Evolutionary conservation across 2,329 filamentous ascomycete genomes (phyloP).

Genomic region (Fusarium solani-melongenae): DNA sequence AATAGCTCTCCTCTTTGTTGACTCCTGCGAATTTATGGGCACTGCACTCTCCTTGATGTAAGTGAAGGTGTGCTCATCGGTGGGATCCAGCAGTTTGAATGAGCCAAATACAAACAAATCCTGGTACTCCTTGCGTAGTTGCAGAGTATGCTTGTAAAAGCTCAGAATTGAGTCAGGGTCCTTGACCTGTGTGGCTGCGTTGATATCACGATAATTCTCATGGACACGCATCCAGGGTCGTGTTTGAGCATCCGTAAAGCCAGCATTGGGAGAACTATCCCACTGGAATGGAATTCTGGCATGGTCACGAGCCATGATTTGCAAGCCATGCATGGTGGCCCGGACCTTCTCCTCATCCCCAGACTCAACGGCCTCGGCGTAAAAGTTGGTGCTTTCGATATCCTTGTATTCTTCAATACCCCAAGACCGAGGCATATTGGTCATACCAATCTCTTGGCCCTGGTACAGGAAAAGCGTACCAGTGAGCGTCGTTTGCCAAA

Average conservation of each 20-base stretch:
- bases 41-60: slow-evolving; percentile 57
- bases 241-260: slow-evolving; percentile 61
- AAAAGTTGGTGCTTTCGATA: slow-evolving; percentile 65
- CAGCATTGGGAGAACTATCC: slow-evolving; percentile 66
- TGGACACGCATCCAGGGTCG: slow-evolving; percentile 77
- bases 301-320: slow-evolving; percentile 71
- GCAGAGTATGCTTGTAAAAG: slow-evolving; percentile 68
- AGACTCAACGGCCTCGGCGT: slow-evolving; percentile 55
- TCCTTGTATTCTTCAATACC: slow-evolving; percentile 64
- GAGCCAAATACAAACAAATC: slow-evolving; percentile 72
- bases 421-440: slow-evolving; percentile 64
- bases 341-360: slow-evolving; percentile 51
- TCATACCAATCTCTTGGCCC: slow-evolving; percentile 72
- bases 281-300: slow-evolving; percentile 75
- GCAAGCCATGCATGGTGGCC: slow-evolving; percentile 63
- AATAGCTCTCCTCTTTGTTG: slow-evolving; percentile 47
- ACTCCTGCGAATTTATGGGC: slow-evolving; percentile 16
- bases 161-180: slow-evolving; percentile 63
- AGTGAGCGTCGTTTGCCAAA: slow-evolving; percentile 60
- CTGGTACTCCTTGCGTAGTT: slow-evolving; percentile 63
- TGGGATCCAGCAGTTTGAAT: slow-evolving; percentile 64
- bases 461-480: slow-evolving; percentile 70
- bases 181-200: slow-evolving; percentile 61
- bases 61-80: slow-evolving; percentile 65
- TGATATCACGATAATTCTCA: slow-evolving; percentile 66